A percentile compares a stretch with the other conserved stretches of the same genome.
phyloP scores from a whole-genome alignment of 345 rosid species.

The Turritis glabra region DNA sequence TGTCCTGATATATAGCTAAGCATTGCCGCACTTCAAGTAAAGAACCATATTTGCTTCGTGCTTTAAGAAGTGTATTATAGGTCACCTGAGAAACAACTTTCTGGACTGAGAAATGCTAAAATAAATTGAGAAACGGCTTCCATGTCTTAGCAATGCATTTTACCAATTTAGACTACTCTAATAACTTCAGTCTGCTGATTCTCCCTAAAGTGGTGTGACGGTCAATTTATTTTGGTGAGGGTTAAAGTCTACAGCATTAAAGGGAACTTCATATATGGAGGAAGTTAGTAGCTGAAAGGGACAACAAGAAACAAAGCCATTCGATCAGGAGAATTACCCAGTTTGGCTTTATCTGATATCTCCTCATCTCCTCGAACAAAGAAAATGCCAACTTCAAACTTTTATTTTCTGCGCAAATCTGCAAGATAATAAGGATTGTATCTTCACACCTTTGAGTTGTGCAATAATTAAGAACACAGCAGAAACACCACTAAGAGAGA shows the following conservation, averaged over 20 bases:
- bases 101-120: conserved; percentile 27
- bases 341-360: conserved; percentile 70
- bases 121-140: neutral
- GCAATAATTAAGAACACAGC: neutral
- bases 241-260: neutral
- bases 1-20: conserved; percentile 81
- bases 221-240: conserved; percentile 6
- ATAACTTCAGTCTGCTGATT: neutral
- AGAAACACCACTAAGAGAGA: conserved; percentile 26
- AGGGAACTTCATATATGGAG: conserved; percentile 1
- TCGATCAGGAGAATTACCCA: conserved; percentile 50
- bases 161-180: neutral
- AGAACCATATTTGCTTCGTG: conserved; percentile 80
- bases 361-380: conserved; percentile 83
- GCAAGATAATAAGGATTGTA: conserved; percentile 23
- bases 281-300: neutral
- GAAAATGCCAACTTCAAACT: conserved; percentile 71
- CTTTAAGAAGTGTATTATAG: conserved; percentile 78
- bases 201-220: conserved; percentile 13
- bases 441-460: conserved; percentile 30
- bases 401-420: conserved; percentile 75
- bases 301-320: conserved; percentile 6
- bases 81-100: conserved; percentile 65
- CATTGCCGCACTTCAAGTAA: conserved; percentile 83
- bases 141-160: neutral